Percentiles rank a stretch among this genome's conserved stretches.
phyloP scores from a whole-genome alignment of 148 eudicot genomes.

The Arctostaphylos glauca region DNA sequence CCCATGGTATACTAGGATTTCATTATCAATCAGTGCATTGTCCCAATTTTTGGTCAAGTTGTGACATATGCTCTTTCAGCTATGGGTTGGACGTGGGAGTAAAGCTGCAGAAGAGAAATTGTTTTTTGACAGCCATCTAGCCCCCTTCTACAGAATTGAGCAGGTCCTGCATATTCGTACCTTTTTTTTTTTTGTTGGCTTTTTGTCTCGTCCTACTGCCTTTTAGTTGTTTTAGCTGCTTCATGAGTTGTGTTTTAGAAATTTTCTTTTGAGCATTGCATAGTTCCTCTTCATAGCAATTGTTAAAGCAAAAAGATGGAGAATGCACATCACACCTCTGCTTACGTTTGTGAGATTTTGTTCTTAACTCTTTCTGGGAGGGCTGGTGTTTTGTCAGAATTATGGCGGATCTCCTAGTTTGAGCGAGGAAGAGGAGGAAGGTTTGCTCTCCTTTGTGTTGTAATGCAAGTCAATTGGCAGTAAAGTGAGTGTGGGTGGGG shows the following conservation, averaged over 20 bases:
- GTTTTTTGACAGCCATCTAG: constrained; percentile 87
- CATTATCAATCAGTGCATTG: constrained; percentile 7
- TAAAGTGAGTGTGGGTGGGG: too few species aligned
- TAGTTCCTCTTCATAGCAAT: neutral
- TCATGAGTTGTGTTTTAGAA: neutral
- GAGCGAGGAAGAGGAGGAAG: neutral
- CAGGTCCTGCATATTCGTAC: constrained; percentile 47
- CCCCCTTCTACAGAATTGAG: constrained; percentile 98
- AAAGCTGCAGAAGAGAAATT: constrained; percentile 89
- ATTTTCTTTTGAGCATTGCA: neutral
- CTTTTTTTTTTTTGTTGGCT: constrained; percentile 8
- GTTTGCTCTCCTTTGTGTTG: neutral
- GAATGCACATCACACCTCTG: neutral
- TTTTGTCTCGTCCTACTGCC: constrained; percentile 2
- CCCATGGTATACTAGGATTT: neutral
- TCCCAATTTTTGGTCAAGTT: neutral
- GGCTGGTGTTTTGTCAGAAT: neutral
- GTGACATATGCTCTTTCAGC: constrained; percentile 49
- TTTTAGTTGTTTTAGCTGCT: neutral
- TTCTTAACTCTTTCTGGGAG: neutral
- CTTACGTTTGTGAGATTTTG: neutral
- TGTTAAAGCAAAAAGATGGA: neutral
- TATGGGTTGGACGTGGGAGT: constrained; percentile 98
- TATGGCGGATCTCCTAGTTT: neutral
- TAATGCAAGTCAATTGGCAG: neutral